These are phyloP conservation scores for Ceratobasidium sp. DNA, from an alignment of 1,284 basidiomycete genomes.

Conservation along the genomic window DNA sequence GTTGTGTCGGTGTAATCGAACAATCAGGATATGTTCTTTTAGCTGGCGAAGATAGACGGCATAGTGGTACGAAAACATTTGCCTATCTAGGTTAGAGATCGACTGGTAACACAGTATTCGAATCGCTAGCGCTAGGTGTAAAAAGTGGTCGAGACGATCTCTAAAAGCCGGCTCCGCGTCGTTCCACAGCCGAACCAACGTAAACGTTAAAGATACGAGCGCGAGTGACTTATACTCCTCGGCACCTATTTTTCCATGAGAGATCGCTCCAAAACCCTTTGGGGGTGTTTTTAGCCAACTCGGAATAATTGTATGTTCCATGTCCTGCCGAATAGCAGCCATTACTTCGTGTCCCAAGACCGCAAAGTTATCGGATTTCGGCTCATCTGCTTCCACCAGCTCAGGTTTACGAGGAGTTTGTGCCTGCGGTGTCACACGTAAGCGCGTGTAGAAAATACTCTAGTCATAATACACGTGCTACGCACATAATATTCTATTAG, in stretches of 20 bases:
- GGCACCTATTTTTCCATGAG: conserved; percentile 46
- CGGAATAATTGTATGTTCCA: conserved; percentile 18
- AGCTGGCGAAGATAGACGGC: background rate
- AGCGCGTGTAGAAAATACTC: no score
- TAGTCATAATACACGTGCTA: no score
- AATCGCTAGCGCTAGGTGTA: conserved; percentile 23
- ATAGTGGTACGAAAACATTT: background rate
- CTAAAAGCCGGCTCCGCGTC: background rate
- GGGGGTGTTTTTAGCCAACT: conserved; percentile 35
- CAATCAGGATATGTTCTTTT: conserved; percentile 22
- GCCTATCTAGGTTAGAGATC: background rate
- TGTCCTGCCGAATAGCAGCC: background rate
- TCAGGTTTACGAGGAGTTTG: no score
- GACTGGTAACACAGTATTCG: conserved; percentile 14
- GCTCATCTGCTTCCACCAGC: no score
- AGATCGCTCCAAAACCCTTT: conserved; percentile 33
- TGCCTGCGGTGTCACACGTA: no score
- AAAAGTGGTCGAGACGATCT: conserved; percentile 17
- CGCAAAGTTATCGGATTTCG: no score
- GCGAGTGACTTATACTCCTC: conserved; percentile 48
- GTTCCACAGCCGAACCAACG: conserved; percentile 42
- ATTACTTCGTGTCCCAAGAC: background rate
- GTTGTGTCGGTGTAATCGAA: conserved; percentile 8
- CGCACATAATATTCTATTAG: background rate
- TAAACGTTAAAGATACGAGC: conserved; percentile 46